A percentile compares a stretch with the other conserved stretches of the same genome.
phyloP scores from a whole-genome alignment of 108 stramenopile genomes.

The Conticribra weissflogii region DNA sequence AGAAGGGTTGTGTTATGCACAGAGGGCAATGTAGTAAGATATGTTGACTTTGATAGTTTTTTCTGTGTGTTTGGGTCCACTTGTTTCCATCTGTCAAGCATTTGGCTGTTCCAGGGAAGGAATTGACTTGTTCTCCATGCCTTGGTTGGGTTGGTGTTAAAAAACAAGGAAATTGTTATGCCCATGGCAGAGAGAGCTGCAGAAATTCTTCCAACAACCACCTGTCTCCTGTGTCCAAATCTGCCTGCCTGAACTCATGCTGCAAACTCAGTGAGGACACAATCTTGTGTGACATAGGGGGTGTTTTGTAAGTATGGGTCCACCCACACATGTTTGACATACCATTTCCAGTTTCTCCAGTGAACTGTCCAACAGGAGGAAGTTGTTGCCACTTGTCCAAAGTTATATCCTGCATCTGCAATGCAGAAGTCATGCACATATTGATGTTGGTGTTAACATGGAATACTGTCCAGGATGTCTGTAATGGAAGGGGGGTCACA shows the following conservation, averaged over 20 bases:
- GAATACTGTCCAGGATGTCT: constrained; percentile 6
- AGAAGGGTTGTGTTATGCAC: too few species aligned
- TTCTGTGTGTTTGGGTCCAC: background rate
- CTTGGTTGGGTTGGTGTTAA: background rate
- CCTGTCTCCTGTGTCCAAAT: background rate
- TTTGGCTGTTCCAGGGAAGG: background rate
- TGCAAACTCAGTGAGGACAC: constrained; percentile 4
- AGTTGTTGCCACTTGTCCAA: constrained; percentile 15
- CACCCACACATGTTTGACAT: background rate
- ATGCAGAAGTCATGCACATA: constrained; percentile 4
- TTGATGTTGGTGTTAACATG: background rate
- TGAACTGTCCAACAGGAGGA: background rate
- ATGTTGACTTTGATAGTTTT: too few species aligned
- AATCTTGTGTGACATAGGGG: background rate
- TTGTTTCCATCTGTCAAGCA: background rate
- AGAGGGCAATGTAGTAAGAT: too few species aligned
- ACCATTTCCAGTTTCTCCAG: background rate
- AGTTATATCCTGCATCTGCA: background rate
- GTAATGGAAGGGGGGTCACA: background rate
- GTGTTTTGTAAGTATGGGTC: constrained; percentile 15
- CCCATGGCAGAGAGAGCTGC: constrained; percentile 21
- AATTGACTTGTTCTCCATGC: background rate
- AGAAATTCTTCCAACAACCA: constrained; percentile 3
- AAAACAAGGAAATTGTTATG: background rate
- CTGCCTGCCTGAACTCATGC: background rate